phyloP scores from a whole-genome alignment of 1,284 basidiomycete species.

The Anthracocystis walkeri region DNA sequence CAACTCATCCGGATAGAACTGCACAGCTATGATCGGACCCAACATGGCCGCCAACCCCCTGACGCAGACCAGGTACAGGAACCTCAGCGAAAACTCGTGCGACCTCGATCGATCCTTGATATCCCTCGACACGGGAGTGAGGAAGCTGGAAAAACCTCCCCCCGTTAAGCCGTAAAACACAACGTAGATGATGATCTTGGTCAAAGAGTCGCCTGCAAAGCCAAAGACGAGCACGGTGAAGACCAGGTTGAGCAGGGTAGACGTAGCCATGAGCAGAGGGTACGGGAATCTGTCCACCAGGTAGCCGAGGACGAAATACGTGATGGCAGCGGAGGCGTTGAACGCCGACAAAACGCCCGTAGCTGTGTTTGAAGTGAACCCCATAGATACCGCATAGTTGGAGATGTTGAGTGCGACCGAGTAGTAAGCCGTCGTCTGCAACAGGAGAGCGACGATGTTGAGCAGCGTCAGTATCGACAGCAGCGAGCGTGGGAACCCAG shows the following conservation, averaged over 20 bases:
- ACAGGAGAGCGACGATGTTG: conserved; percentile 28
- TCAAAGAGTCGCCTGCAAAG: conserved; percentile 49
- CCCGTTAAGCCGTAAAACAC: conserved; percentile 55
- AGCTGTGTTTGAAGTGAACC: conserved; percentile 41
- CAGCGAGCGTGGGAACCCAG: conserved; percentile 34
- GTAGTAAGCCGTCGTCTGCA: conserved; percentile 52
- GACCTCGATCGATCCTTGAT: conserved; percentile 19
- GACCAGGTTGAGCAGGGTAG: conserved; percentile 39
- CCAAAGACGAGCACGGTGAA: conserved; percentile 54
- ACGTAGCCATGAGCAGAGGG: conserved; percentile 50
- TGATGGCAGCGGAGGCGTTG: conserved; percentile 56
- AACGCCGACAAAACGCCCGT: conserved; percentile 58
- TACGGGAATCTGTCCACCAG: conserved; percentile 54
- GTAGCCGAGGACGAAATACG: conserved; percentile 50
- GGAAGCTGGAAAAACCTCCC: conserved; percentile 37
- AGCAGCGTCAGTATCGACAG: conserved; percentile 26
- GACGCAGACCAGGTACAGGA: conserved; percentile 37
- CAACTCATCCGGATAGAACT: conserved; percentile 44
- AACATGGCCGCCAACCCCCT: conserved; percentile 51
- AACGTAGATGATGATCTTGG: conserved; percentile 54
- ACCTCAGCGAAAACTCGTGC: conserved; percentile 31
- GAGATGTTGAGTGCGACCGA: conserved; percentile 60
- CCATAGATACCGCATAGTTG: conserved; percentile 51
- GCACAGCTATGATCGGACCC: conserved; percentile 57
- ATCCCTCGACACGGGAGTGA: conserved; percentile 45